These are phyloP conservation scores for Paracorniculantispora psalliotae DNA, from an alignment of 2,329 filamentous ascomycete species.

Conservation along the genomic window DNA sequence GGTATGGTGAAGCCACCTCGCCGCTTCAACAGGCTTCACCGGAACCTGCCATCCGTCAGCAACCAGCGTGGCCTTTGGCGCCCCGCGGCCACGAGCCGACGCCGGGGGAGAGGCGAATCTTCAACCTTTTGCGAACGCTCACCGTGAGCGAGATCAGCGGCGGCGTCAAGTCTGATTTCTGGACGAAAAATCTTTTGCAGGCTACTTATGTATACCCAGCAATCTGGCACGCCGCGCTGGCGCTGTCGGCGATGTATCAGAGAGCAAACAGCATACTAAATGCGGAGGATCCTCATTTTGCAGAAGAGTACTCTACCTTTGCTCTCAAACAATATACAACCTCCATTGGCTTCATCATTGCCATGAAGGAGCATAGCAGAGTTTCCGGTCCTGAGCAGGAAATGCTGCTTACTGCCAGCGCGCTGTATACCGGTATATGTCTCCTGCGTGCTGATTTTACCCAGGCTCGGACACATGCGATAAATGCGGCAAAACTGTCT, in stretches of 20 bases:
- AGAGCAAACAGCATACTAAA: neutral
- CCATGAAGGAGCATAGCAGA: constrained; percentile 2
- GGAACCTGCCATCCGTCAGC: neutral
- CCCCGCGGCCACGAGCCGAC: neutral
- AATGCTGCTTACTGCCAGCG: constrained; percentile 16
- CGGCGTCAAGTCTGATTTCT: constrained; percentile 3
- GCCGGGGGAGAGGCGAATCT: neutral
- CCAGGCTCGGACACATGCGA: constrained; percentile 15
- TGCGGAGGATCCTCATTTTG: neutral
- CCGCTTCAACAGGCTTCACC: neutral
- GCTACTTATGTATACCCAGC: constrained; percentile 10
- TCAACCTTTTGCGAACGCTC: neutral
- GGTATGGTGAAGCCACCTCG: neutral
- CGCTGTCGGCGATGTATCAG: constrained; percentile 8
- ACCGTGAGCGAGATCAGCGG: constrained; percentile 1
- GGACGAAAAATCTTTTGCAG: constrained; percentile 3
- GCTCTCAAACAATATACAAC: constrained; percentile 16
- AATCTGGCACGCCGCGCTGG: constrained; percentile 9
- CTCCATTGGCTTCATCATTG: constrained; percentile 13
- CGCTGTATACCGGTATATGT: constrained; percentile 16
- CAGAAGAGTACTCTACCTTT: constrained; percentile 11
- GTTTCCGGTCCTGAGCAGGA: constrained; percentile 9
- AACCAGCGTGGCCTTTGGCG: neutral
- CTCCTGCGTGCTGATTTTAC: constrained; percentile 14
- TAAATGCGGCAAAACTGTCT: constrained; percentile 13